phyloP scores from a whole-genome alignment of 2,329 filamentous ascomycete genomes.

The Tolypocladium paradoxum region DNA sequence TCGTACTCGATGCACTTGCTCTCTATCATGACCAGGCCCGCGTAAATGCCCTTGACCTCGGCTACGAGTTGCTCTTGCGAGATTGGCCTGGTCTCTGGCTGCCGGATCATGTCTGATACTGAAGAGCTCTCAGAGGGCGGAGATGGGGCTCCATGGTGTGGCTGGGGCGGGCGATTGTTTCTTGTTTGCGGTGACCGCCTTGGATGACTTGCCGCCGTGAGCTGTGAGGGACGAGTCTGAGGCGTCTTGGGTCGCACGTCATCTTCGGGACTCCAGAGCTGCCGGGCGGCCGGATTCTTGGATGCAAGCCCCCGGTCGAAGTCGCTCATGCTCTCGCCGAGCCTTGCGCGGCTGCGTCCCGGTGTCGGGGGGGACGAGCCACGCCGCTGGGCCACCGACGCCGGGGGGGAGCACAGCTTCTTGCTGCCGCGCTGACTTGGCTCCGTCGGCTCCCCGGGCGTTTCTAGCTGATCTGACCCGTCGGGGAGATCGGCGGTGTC shows the following conservation, averaged over 20 bases:
- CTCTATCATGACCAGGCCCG: conserved; percentile 76
- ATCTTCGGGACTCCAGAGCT: conserved; percentile 18
- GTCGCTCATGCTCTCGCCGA: conserved; percentile 6
- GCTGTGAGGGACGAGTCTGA: neutral
- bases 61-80: conserved; percentile 68
- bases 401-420: conserved; percentile 18
- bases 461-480: conserved; percentile 3
- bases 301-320: conserved; percentile 12
- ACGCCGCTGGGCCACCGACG: conserved; percentile 9
- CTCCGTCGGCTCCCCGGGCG: conserved; percentile 2
- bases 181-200: conserved; percentile 3
- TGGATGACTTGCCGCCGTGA: neutral
- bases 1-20: conserved; percentile 79
- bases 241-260: conserved; percentile 6
- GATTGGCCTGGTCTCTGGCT: conserved; percentile 58
- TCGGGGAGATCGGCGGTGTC: neutral
- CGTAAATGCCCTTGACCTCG: conserved; percentile 77
- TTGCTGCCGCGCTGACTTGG: conserved; percentile 10
- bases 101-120: conserved; percentile 6
- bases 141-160: neutral
- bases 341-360: conserved; percentile 8
- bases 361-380: conserved; percentile 10
- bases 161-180: neutral
- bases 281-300: conserved; percentile 11
- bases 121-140: conserved; percentile 2